Evolutionary conservation across 305 asterid genomes (phyloP).

Genomic region (Fraxinus greggii): DNA sequence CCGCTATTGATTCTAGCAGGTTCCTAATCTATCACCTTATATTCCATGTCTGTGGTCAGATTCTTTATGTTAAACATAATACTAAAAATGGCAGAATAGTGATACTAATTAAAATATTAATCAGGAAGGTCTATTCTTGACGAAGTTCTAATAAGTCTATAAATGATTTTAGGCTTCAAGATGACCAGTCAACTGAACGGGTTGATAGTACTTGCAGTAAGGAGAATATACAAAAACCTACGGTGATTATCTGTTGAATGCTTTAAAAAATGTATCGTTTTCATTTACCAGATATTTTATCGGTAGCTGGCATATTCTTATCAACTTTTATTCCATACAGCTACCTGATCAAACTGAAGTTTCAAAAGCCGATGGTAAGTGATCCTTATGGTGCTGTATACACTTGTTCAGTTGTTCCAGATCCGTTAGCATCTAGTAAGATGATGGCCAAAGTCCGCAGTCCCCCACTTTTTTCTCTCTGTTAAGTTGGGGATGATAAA

Average conservation of each 20-base stretch:
- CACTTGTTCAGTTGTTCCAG: constrained; percentile 16
- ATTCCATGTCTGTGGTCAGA: neutral
- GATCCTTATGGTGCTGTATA: constrained; percentile 15
- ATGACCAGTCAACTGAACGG: constrained; percentile 43
- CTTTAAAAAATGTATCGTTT: neutral
- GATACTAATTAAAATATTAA: neutral
- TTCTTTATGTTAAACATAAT: neutral
- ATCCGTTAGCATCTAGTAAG: constrained; percentile 8
- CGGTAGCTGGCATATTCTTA: constrained; percentile 2
- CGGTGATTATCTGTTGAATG: constrained; percentile 24
- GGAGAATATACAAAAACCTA: constrained; percentile 44
- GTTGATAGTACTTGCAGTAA: constrained; percentile 41
- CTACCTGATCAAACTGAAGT: constrained; percentile 37
- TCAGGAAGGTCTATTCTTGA: neutral
- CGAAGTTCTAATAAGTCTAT: neutral
- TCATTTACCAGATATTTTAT: neutral
- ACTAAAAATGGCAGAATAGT: neutral
- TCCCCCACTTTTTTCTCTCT: constrained; percentile 18
- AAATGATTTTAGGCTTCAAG: constrained; percentile 20
- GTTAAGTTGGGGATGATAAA: constrained; percentile 17
- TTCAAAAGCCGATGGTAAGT: constrained; percentile 72
- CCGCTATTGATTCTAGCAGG: constrained; percentile 34
- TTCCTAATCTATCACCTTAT: constrained; percentile 3
- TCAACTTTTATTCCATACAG: constrained; percentile 38
- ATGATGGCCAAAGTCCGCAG: constrained; percentile 7